These are phyloP conservation scores for Pleoardoris graminearum DNA, from an alignment of 2,329 filamentous ascomycete genomes.

Conservation along the genomic window DNA sequence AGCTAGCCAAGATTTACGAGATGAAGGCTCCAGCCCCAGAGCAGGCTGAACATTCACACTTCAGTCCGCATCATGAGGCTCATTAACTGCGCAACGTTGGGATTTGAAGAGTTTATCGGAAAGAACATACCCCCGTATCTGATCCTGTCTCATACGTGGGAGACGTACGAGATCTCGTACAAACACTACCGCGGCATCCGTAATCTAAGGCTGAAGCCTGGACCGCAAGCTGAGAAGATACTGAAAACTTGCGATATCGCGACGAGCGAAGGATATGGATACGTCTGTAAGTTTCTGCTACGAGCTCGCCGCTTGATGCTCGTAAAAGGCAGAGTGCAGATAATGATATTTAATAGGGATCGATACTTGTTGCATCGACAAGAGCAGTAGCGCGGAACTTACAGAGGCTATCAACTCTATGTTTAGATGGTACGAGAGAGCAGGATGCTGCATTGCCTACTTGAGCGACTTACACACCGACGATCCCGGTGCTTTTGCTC, in stretches of 20 bases:
- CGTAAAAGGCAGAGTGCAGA: too few species aligned
- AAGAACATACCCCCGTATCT: slow-evolving; percentile 1
- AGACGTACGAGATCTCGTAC: slow-evolving; percentile 1
- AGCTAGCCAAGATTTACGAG: neutral
- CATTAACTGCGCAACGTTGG: slow-evolving; percentile 6
- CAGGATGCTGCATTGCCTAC: slow-evolving; percentile 15
- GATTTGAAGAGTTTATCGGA: slow-evolving; percentile 5
- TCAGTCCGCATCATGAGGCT: slow-evolving; percentile 7
- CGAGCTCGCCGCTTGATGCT: neutral
- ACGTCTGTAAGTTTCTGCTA: neutral
- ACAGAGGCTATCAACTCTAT: slow-evolving; percentile 19
- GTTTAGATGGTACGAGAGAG: slow-evolving; percentile 20
- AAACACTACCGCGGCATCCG: neutral
- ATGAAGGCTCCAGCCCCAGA: neutral
- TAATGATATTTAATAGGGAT: too few species aligned
- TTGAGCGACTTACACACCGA: slow-evolving; percentile 7
- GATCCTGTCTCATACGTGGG: slow-evolving; percentile 9
- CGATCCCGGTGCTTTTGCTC: neutral
- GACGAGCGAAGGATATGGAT: neutral
- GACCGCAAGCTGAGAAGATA: neutral
- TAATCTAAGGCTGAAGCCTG: neutral
- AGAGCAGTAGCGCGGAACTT: slow-evolving; percentile 14
- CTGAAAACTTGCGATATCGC: neutral
- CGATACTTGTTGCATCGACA: slow-evolving; percentile 20
- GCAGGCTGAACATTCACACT: neutral